Evolutionary conservation across 176 grass and related monocot species (phyloP).

Genomic region (Saccharum spontaneum): DNA sequence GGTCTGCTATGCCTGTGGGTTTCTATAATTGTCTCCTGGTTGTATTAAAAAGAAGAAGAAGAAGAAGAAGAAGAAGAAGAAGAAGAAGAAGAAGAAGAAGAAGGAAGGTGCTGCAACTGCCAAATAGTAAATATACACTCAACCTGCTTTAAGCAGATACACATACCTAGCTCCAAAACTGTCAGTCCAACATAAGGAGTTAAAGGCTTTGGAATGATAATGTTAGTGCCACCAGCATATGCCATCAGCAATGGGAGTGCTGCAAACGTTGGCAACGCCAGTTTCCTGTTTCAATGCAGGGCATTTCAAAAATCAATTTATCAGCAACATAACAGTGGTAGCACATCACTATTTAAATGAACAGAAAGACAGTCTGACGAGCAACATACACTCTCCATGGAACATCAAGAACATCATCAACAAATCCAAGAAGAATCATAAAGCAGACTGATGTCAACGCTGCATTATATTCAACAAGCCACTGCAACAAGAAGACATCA

Average conservation of each 20-base stretch:
- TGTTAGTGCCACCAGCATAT: conserved; percentile 97
- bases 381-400: conserved; percentile 98
- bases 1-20: conserved; percentile 12
- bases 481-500: conserved; percentile 56
- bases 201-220: conserved; percentile 93
- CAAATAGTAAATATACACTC: neutral
- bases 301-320: conserved; percentile 30
- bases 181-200: conserved; percentile 72
- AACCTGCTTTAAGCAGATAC: neutral
- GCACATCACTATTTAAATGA: neutral
- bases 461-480: conserved; percentile 99
- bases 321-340: conserved; percentile 10
- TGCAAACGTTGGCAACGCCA: conserved; percentile 78
- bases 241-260: conserved; percentile 95
- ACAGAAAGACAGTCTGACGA: conserved; percentile 22
- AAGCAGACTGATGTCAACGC: conserved; percentile 95
- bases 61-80: too few relatives aligned
- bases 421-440: conserved; percentile 99
- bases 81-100: too few relatives aligned
- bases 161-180: conserved; percentile 89
- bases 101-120: neutral
- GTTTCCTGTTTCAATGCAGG: conserved; percentile 64
- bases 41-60: neutral
- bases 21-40: neutral
- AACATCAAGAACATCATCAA: conserved; percentile 98